Base-by-base conservation (phyloP, 129 eudicot genomes). In the Sambucus nigra region DNA sequence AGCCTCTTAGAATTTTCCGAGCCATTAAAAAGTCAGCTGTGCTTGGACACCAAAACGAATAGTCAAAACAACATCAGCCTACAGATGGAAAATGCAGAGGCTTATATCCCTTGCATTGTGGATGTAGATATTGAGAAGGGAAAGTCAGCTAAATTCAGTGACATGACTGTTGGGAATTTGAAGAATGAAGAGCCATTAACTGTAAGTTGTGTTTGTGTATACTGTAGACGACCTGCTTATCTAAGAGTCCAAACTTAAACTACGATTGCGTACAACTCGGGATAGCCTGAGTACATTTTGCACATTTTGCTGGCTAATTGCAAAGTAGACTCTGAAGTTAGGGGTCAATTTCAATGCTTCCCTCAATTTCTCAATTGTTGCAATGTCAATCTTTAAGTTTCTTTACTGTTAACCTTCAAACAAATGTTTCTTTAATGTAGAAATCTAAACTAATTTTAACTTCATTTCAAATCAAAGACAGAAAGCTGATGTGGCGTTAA, bases 121-220 rank as follows among this genome's bases (percentile, higher is more conserved):
- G 78, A 67, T 55, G 69, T 60, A 16, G 94, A 88, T 71, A 49
- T 75, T 56, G 97, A 84, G 79, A 73, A 77, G 20, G 92, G 76
- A 28, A 73, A 53, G 41, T 47, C 51, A 35, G 47, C 63, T 10
- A 73, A 60, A 65, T 51, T 64, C 64, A 69, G 42, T 23, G 84
- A 56, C 45, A 85, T 73, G 29, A 32, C 68, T 51, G 26, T 42
- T 46, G 80, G 44, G 39, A 61, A 54, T 58, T 28, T 68, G 61
- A 77, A 76, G 59, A 74, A 62, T 17, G 82, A 83, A 47, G 77
- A 69, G 66, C 49, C 72, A 24, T 54, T 62, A 17, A 60, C 61
- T 21, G 96, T 88, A 63, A 63, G 94, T 74, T 41, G n/a, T 19
- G 11, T 63, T 14, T 25, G n/a, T 38, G 14, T 27, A 13, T 25